phyloP scores from a whole-genome alignment of 495 filamentous ascomycete species.

The Cercophora sp. region DNA sequence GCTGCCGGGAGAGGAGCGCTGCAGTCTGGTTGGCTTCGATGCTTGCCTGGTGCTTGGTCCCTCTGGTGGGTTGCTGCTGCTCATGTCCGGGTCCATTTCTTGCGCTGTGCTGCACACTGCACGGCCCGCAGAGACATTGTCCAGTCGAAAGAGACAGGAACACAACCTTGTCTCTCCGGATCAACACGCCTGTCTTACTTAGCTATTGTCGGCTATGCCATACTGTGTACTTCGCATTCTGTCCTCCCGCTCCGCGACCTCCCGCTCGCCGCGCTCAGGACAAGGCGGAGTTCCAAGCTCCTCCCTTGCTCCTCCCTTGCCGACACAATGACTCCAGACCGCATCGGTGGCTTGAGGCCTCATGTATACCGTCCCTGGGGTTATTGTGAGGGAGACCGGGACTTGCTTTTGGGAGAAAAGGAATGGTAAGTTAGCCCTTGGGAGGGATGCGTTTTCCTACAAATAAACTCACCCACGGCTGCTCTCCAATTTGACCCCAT shows the following conservation, averaged over 20 bases:
- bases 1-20: not conserved
- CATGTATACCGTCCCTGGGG: not conserved
- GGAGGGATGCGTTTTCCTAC: slow-evolving; percentile 1
- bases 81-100: slow-evolving; percentile 4
- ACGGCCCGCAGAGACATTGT: not conserved
- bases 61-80: not conserved
- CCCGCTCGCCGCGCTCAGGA: too few species aligned
- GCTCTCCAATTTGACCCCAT: not conserved
- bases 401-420: too few species aligned
- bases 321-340: too few species aligned
- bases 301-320: not conserved
- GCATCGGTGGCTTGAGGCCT: not conserved
- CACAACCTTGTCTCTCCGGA: not conserved
- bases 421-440: too few species aligned
- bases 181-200: slow-evolving; percentile 6
- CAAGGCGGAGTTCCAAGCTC: too few species aligned
- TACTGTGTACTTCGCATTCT: not conserved
- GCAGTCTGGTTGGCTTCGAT: not conserved
- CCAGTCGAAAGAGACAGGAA: not conserved
- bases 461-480: slow-evolving; percentile 3
- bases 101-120: not conserved
- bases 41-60: not conserved
- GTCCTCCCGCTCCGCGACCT: not conserved
- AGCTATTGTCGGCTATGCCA: not conserved
- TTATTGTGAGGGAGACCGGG: too few species aligned